Evolutionary conservation across 176 grass and related monocot species (phyloP).

Genomic region (Hordeum marinum): DNA sequence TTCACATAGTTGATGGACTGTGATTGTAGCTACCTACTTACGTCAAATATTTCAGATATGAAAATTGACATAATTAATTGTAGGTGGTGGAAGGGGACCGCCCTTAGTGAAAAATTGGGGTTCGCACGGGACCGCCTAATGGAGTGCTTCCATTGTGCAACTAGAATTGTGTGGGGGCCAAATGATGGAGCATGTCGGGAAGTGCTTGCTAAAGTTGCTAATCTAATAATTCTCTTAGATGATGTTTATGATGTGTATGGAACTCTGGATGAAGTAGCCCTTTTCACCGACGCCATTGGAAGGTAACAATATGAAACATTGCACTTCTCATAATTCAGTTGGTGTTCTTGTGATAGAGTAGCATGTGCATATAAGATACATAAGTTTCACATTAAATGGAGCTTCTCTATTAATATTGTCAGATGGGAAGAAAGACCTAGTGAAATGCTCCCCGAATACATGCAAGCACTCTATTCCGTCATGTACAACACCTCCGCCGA

Average conservation of each 20-base stretch:
- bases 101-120: conserved; percentile 23
- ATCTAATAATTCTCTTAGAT: conserved; percentile 37
- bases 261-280: conserved; percentile 34
- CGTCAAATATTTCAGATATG: not conserved
- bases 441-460: conserved; percentile 43
- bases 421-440: conserved; percentile 38
- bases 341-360: not conserved
- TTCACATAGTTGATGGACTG: not conserved
- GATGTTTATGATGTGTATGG: conserved; percentile 69
- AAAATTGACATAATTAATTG: not conserved
- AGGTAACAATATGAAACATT: conserved; percentile 11
- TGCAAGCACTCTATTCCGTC: conserved; percentile 25
- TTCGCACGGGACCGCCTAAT: conserved; percentile 50
- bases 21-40: no score
- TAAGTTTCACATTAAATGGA: not conserved
- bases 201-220: conserved; percentile 15
- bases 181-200: not conserved
- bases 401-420: not conserved
- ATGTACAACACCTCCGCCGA: conserved; percentile 42
- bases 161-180: conserved; percentile 24
- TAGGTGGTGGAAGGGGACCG: conserved; percentile 55
- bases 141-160: conserved; percentile 45
- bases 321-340: not conserved
- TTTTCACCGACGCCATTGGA: conserved; percentile 46
- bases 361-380: not conserved